Base-by-base conservation (phyloP, 2,329 filamentous ascomycete genomes). In the Neonectria neomacrospora region DNA sequence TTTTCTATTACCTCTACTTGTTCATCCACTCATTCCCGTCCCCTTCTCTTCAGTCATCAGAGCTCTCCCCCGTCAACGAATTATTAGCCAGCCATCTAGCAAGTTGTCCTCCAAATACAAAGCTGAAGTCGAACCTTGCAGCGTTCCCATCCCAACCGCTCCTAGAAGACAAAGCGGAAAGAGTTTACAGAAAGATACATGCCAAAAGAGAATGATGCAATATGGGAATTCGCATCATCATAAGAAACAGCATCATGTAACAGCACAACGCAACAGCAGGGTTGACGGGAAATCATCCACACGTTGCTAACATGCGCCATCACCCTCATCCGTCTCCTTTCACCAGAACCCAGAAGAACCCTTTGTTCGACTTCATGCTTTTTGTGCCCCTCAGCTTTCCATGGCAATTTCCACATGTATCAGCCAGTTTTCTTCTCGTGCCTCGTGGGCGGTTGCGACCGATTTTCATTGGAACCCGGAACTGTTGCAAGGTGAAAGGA, bases 1-100 rank as follows among this genome's bases (percentile, higher is more conserved):
- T 57, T 64, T 58, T 64, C 37, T 56, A 58, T 62, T 44, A 42
- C 63, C 54, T 62, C 30, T 63, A 63, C 32, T 51, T 48, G 26
- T 18, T 42, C 51, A 34, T 41, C 44, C 28, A 22, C 48, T 58
- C 50, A 16, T 44, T 28, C 32, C 34, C n/a, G 8, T 32, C 48
- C 11, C 10, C 42, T 12, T 14, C 42, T 16, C 22, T 11, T 58
- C 39, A 23, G 28, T 18, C 48, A 45, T 52, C 55, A 58, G 41
- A 52, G 39, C 47, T 45, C 55, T 44, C 41, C 42, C 20, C 44
- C 60, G 20, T 50, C 57, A 54, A 42, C 42, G 16, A 50, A 62
- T 62, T 62, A 62, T 54, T 41, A 58, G 53, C 60, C 44, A 26
- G 44, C 51, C 41, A 23, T 34, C 59, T 28, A 42, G 34, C 41